Percentiles rank a stretch among this genome's conserved stretches.
Conservation (phyloP, 306 rosid genomes). For the Dalbergia cochinchinensis region DNA sequence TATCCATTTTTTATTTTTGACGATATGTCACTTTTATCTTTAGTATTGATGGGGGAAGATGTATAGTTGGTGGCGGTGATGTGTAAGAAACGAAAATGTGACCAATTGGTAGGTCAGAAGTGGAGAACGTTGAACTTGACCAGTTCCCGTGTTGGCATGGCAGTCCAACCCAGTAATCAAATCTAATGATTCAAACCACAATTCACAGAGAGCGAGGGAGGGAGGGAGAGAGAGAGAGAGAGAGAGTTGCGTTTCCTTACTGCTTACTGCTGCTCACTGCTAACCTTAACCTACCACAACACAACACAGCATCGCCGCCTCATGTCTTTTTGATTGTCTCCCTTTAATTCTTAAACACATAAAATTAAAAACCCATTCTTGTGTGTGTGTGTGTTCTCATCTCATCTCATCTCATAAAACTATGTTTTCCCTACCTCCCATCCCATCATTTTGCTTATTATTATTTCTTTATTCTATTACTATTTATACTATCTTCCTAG, state of each 20-base stretch:
- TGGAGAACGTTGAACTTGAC: slow-evolving; percentile 44
- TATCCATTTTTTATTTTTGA: too few species aligned
- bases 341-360: too few species aligned
- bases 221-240: neutral
- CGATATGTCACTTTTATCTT: too few species aligned
- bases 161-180: neutral
- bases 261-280: slow-evolving; percentile 20
- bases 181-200: too few species aligned
- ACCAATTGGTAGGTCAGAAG: neutral
- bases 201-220: too few species aligned
- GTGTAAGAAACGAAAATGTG: neutral
- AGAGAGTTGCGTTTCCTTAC: neutral
- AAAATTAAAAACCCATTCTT: neutral
- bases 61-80: neutral
- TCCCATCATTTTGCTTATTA: neutral
- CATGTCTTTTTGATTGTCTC: slow-evolving; percentile 34
- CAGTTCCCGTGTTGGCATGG: slow-evolving; percentile 26
- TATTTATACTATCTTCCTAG: slow-evolving; percentile 27
- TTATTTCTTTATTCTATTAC: neutral
- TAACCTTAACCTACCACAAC: slow-evolving; percentile 36
- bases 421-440: slow-evolving; percentile 8
- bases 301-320: slow-evolving; percentile 37
- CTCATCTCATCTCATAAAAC: neutral
- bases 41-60: too few species aligned
- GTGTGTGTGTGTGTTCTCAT: neutral